Base-by-base conservation (phyloP, 768 basidiomycete species). In the Mycena polygramma region DNA sequence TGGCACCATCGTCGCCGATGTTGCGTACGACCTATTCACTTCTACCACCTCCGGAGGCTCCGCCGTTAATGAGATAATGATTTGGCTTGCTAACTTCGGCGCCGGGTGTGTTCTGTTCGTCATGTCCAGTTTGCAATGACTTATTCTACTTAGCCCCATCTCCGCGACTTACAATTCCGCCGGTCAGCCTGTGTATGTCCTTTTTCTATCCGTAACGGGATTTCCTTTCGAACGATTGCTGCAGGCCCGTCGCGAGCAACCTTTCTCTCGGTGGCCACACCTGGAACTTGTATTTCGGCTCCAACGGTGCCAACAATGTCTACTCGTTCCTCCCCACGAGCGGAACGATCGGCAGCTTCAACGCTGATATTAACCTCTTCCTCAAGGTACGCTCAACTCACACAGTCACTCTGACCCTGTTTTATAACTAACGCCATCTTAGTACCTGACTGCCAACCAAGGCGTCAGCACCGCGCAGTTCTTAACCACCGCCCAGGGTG, bases 1-100 rank as follows among this genome's bases (percentile, higher is more conserved):
- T 7, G 84, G 81, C 9, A 75, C 75, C 0, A 77, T 88, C 62
- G 85, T 88, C 30, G 85, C 87, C 0, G 83, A 92, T 68, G 82
- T 90, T 37, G 88, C 90, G 10, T 92, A 83, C 69, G 91, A 92
- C 71, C 66, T 91, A 2, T 92, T 92, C 82, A 91, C 90, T 0
- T 86, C 90, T 1, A 74, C 70, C 67, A 80, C 81, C 2, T 43
- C 87, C 48, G 86, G 86, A 0, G 90, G 90, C 26, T 78, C 82
- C 49, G 83, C 83, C 63, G 80, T 77, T n/a, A 83, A 84, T 66
- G 85, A 85, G 65, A 83, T 91, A 72, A 92, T 92, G 91, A 79
- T 92, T 68, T 91, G 91, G 91, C 85, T 91, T 15, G 89, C 83
- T 0, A 88, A 86, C 74, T 83, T 77, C 80, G 86, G 87, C 71